Evolutionary conservation across 1,284 basidiomycete genomes (phyloP).

Genomic region (Golubevia sp.): DNA sequence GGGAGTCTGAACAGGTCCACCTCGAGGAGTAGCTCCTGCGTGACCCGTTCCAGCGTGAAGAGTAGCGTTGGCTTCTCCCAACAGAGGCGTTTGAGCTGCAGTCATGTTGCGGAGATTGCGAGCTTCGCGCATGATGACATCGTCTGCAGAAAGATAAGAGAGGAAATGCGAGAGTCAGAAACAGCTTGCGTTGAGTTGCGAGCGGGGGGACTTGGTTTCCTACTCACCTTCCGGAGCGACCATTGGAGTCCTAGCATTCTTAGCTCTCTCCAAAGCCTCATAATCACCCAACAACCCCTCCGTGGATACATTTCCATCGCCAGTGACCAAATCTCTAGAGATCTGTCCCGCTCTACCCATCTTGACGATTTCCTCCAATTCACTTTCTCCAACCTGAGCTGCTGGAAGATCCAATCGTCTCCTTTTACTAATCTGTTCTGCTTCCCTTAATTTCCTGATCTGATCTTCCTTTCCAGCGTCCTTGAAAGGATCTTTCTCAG

Average conservation of each 20-base stretch:
- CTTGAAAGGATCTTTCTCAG: constrained; percentile 67
- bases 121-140: constrained; percentile 80
- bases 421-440: constrained; percentile 88
- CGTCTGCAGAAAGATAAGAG: constrained; percentile 14
- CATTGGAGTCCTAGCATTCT: constrained; percentile 87
- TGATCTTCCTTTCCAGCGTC: constrained; percentile 77
- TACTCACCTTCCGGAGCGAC: constrained; percentile 88
- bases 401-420: constrained; percentile 82
- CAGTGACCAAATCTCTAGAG: constrained; percentile 77
- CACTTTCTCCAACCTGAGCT: constrained; percentile 92
- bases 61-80: constrained; percentile 95
- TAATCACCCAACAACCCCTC: constrained; percentile 87
- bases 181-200: not conserved
- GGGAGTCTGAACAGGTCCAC: constrained; percentile 84
- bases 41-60: constrained; percentile 87
- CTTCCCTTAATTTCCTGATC: constrained; percentile 95
- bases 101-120: constrained; percentile 92
- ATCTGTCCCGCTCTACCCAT: constrained; percentile 90
- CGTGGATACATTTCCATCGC: constrained; percentile 75
- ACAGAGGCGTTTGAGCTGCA: constrained; percentile 85
- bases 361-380: constrained; percentile 98
- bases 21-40: constrained; percentile 86
- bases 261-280: constrained; percentile 81
- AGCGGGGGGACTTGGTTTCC: too few relatives aligned
- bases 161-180: constrained; percentile 48